Evolutionary conservation across 2,329 filamentous ascomycete genomes (phyloP).

Genomic region (Whalleya microplaca): DNA sequence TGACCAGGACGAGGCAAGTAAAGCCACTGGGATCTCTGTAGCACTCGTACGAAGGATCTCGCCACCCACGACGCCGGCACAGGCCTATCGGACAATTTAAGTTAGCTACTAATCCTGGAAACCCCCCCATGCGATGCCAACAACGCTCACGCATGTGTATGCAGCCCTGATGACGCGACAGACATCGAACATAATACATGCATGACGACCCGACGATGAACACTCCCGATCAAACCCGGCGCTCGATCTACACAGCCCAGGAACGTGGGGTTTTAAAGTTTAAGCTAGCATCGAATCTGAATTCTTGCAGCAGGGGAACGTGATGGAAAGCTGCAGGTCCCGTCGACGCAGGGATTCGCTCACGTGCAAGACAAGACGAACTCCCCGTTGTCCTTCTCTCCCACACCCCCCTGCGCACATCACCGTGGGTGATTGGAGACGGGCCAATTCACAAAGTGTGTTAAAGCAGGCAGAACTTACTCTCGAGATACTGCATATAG

Average conservation of each 20-base stretch:
- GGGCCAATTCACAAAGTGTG: constrained; percentile 10
- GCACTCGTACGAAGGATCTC: constrained; percentile 85
- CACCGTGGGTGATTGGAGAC: constrained; percentile 34
- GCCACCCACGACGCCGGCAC: constrained; percentile 93
- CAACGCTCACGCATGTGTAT: constrained; percentile 21
- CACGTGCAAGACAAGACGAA: constrained; percentile 43
- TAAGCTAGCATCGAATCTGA: constrained; percentile 21
- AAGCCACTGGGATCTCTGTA: constrained; percentile 76
- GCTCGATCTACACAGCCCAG: constrained; percentile 22
- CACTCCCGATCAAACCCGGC: constrained; percentile 25
- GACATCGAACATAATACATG: constrained; percentile 36
- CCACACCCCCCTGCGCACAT: constrained; percentile 33
- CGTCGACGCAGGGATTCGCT: constrained; percentile 38
- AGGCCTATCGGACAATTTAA: constrained; percentile 66
- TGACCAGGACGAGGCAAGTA: constrained; percentile 89
- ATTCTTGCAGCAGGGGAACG: constrained; percentile 31
- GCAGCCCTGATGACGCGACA: constrained; percentile 36
- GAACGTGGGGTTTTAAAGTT: constrained; percentile 35
- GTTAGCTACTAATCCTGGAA: constrained; percentile 38
- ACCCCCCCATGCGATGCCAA: constrained; percentile 28
- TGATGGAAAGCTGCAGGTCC: constrained; percentile 37
- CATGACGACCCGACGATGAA: constrained; percentile 38
- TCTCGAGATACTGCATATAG: constrained; percentile 75
- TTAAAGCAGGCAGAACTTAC: constrained; percentile 56
- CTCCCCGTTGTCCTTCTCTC: constrained; percentile 25